phyloP scores from a whole-genome alignment of 441 rosid species.

The Breynia disticha region DNA sequence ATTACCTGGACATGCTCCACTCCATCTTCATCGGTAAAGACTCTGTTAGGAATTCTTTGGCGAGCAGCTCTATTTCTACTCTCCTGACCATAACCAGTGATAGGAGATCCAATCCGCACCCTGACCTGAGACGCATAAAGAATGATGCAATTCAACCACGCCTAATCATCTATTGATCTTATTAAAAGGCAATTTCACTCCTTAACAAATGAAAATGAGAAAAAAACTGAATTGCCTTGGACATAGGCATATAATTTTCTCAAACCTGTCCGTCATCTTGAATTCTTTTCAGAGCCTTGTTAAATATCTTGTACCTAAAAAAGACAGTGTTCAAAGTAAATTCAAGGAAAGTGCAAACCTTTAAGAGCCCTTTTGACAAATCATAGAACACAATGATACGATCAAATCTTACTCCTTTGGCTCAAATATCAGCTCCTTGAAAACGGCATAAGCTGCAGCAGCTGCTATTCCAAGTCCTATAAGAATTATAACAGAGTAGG shows the following conservation, averaged over 20 bases:
- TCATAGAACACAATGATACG: conserved; percentile 8
- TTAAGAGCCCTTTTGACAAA: background rate
- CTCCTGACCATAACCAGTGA: conserved; percentile 97
- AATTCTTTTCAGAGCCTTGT: conserved; percentile 76
- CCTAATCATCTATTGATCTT: too few relatives aligned
- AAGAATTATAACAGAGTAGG: conserved; percentile 78
- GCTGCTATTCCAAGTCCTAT: conserved; percentile 92
- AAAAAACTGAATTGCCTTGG: too few relatives aligned
- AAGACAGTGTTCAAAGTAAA: conserved; percentile 9
- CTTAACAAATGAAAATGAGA: too few relatives aligned
- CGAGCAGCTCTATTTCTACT: conserved; percentile 95
- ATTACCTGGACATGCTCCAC: conserved; percentile 86
- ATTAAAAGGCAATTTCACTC: too few relatives aligned
- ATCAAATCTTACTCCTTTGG: conserved; percentile 76
- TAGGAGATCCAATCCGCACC: conserved; percentile 92
- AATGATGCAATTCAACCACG: background rate
- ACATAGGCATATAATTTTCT: conserved; percentile 3
- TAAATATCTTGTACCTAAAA: conserved; percentile 72
- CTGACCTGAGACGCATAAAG: conserved; percentile 46
- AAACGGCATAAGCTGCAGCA: conserved; percentile 82
- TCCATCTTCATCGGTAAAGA: conserved; percentile 85
- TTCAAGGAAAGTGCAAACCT: background rate
- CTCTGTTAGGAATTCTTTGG: conserved; percentile 73
- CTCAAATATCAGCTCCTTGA: conserved; percentile 85
- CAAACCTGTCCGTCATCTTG: conserved; percentile 90